These are phyloP conservation scores for Seiridium unicorne DNA, from an alignment of 2,329 filamentous ascomycete genomes.

Conservation along the genomic window DNA sequence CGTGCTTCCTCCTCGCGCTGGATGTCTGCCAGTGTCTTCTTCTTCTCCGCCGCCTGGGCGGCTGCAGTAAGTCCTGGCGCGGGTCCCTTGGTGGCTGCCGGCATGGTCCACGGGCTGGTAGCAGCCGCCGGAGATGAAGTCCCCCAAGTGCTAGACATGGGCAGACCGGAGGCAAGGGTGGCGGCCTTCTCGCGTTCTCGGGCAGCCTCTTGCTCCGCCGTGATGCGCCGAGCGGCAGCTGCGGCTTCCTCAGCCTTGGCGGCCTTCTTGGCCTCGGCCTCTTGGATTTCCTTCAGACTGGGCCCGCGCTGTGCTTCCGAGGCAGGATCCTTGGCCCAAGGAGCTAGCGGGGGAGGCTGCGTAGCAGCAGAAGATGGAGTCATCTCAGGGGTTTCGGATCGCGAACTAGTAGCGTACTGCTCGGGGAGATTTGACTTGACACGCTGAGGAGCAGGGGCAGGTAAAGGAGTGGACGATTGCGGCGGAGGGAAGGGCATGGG, in stretches of 20 bases:
- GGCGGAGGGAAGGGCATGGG: constrained; percentile 75
- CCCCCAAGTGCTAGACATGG: constrained; percentile 87
- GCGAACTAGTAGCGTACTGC: constrained; percentile 59
- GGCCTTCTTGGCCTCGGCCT: constrained; percentile 88
- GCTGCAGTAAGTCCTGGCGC: constrained; percentile 28
- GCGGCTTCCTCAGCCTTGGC: constrained; percentile 84
- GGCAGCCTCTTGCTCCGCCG: constrained; percentile 75
- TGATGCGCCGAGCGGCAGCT: constrained; percentile 71
- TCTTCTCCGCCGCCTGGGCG: constrained; percentile 43
- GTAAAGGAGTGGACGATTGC: constrained; percentile 76
- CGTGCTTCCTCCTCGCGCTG: constrained; percentile 92
- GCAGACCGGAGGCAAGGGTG: constrained; percentile 73
- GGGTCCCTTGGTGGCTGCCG: constrained; percentile 44
- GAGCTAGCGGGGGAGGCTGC: constrained; percentile 73
- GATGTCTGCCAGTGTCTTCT: constrained; percentile 94
- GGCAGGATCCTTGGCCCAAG: constrained; percentile 89
- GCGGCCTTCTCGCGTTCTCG: constrained; percentile 60
- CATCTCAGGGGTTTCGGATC: constrained; percentile 72
- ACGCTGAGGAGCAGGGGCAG: constrained; percentile 85
- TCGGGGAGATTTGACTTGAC: constrained; percentile 83
- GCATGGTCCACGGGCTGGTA: constrained; percentile 67
- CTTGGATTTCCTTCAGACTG: constrained; percentile 94
- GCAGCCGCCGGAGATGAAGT: constrained; percentile 67
- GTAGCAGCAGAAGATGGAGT: constrained; percentile 31
- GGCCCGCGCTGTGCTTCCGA: constrained; percentile 73